phyloP scores from a whole-genome alignment of 2,329 filamentous ascomycete species.

The Drechslerella dactyloides region DNA sequence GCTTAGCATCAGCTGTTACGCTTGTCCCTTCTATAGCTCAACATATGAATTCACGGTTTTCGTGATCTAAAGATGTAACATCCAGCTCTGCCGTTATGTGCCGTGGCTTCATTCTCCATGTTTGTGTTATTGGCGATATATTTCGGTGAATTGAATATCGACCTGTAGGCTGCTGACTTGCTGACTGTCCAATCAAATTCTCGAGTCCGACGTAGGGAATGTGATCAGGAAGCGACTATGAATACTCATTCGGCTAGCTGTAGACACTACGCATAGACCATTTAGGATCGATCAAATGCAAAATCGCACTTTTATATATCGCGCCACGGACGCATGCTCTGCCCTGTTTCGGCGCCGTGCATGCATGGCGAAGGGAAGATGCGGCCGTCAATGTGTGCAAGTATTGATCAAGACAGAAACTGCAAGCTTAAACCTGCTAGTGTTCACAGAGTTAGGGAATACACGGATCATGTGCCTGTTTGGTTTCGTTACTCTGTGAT shows the following conservation, averaged over 20 bases:
- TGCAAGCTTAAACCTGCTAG: constrained; percentile 4
- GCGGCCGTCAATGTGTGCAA: not conserved
- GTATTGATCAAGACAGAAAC: constrained; percentile 2
- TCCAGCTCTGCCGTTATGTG: too few species aligned
- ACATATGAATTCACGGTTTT: too few species aligned
- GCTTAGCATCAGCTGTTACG: too few species aligned
- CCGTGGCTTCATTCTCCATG: not conserved
- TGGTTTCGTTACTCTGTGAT: not conserved
- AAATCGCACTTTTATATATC: constrained; percentile 2
- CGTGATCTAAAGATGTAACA: too few species aligned
- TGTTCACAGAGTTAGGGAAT: not conserved
- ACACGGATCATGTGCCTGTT: not conserved
- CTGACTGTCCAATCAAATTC: too few species aligned
- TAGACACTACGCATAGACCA: not conserved
- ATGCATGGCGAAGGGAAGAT: not conserved
- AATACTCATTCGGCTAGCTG: not conserved
- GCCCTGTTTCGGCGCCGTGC: not conserved
- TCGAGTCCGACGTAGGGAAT: too few species aligned
- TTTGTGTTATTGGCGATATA: not conserved
- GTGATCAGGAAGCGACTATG: too few species aligned
- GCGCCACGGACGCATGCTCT: constrained; percentile 3
- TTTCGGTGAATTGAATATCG: too few species aligned
- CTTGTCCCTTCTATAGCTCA: too few species aligned
- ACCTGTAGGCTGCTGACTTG: too few species aligned
- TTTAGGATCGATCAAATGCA: not conserved